Evolutionary conservation across 371 early-diverging fungal species (phyloP).

Genomic region (Nematocida sp.): DNA sequence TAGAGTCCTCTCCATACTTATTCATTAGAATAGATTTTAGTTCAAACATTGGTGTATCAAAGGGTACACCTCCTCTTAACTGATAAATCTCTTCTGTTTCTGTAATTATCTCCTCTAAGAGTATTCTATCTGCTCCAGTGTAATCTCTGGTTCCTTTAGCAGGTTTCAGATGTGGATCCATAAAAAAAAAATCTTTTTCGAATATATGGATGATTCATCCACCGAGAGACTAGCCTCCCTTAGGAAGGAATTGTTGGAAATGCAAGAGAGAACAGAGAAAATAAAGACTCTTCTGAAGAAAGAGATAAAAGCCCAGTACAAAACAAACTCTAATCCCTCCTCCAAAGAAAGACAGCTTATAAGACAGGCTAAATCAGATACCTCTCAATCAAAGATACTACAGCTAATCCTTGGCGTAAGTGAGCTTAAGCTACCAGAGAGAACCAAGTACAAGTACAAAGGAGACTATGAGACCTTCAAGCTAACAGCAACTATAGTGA

Average conservation of each 20-base stretch:
- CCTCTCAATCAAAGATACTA: not conserved
- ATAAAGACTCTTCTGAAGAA: slow-evolving; percentile 1
- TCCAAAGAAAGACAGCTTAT: too few relatives aligned
- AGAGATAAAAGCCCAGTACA: slow-evolving; percentile 7
- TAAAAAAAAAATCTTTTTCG: slow-evolving; percentile 15
- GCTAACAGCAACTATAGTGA: slow-evolving; percentile 59
- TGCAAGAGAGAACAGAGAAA: slow-evolving; percentile 2
- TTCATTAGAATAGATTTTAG: slow-evolving; percentile 87
- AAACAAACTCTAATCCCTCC: too few relatives aligned
- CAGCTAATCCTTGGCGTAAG: slow-evolving; percentile 22
- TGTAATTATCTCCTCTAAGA: slow-evolving; percentile 78
- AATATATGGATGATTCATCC: not conserved
- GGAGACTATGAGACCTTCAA: slow-evolving; percentile 66
- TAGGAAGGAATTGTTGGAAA: not conserved
- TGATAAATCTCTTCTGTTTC: slow-evolving; percentile 78
- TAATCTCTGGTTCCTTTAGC: slow-evolving; percentile 88
- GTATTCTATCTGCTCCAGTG: slow-evolving; percentile 79
- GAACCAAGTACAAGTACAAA: slow-evolving; percentile 63
- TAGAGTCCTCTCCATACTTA: slow-evolving; percentile 97
- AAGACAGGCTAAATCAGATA: not conserved
- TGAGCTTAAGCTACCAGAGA: slow-evolving; percentile 54
- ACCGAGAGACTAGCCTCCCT: not conserved
- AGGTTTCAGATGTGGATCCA: slow-evolving; percentile 49
- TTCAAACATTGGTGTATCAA: slow-evolving; percentile 98
- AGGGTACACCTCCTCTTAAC: slow-evolving; percentile 86